Percentiles rank a stretch among this genome's conserved stretches.
Evolutionary conservation across 495 filamentous ascomycete genomes (phyloP).

Genomic region (Trichocladium antarcticum): DNA sequence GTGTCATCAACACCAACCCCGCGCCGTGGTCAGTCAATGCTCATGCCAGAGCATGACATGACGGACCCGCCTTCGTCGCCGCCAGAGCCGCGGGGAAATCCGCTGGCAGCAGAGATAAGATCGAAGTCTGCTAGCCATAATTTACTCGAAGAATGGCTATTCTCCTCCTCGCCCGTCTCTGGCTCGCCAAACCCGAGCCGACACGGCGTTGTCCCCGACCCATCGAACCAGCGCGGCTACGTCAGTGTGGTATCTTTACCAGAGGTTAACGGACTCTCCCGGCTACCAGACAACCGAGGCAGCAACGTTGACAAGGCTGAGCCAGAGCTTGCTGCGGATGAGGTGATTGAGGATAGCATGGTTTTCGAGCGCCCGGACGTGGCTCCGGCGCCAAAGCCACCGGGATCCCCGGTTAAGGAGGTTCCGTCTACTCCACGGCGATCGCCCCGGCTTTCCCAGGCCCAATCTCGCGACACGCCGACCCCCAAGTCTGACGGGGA

Average conservation of each 20-base stretch:
- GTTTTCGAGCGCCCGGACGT: constrained; percentile 5
- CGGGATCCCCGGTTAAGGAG: not conserved
- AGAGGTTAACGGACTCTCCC: constrained; percentile 1
- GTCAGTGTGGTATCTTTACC: constrained; percentile 13
- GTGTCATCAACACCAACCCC: constrained; percentile 79
- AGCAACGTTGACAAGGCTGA: constrained; percentile 3
- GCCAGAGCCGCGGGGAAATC: constrained; percentile 42
- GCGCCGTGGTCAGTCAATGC: constrained; percentile 34
- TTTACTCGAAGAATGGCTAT: constrained; percentile 35
- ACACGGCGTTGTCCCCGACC: constrained; percentile 11
- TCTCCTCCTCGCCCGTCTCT: constrained; percentile 37
- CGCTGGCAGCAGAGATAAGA: constrained; percentile 36
- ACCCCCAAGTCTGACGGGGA: constrained; percentile 34
- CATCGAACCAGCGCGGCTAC: constrained; percentile 8
- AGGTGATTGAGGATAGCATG: constrained; percentile 22
- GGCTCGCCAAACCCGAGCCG: constrained; percentile 29
- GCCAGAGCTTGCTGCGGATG: constrained; percentile 4
- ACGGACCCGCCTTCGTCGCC: constrained; percentile 45
- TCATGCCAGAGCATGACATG: constrained; percentile 34
- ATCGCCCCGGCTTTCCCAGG: constrained; percentile 4
- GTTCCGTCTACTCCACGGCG: constrained; percentile 16
- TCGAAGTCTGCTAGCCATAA: constrained; percentile 31
- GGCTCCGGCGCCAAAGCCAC: not conserved
- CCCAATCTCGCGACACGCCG: constrained; percentile 19
- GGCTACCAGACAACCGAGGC: not conserved